Conservation (phyloP, 192 early-diverging fungal genomes). For the Phycomyces blakesleeanus region DNA sequence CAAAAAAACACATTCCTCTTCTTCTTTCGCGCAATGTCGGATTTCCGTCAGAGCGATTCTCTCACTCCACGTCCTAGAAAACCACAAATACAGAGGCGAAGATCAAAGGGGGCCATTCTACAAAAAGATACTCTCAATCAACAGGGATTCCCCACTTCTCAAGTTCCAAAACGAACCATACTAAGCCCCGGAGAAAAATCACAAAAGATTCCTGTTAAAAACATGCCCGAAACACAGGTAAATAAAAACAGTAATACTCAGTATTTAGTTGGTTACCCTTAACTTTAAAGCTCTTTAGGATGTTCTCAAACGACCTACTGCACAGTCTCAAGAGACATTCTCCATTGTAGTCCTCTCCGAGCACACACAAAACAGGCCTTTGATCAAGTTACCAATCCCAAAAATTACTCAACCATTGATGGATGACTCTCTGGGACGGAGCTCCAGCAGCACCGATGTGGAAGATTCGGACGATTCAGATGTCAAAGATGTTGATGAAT, state of each 20-base stretch:
- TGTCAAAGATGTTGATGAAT: conserved; percentile 11
- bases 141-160: not conserved
- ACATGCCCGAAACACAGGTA: too few species aligned
- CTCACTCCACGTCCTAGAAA: not conserved
- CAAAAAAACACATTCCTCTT: not conserved
- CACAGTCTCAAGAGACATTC: too few species aligned
- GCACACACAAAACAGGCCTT: too few species aligned
- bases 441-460: not conserved
- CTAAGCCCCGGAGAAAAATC: too few species aligned
- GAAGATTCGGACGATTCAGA: conserved; percentile 13
- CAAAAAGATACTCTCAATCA: not conserved
- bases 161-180: not conserved
- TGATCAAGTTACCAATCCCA: not conserved
- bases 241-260: too few species aligned
- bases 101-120: not conserved
- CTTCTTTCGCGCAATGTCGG: not conserved
- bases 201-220: too few species aligned
- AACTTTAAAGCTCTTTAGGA: too few species aligned
- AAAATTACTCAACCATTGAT: not conserved
- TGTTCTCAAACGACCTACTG: too few species aligned
- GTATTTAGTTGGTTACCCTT: too few species aligned
- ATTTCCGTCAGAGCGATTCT: not conserved
- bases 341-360: too few species aligned
- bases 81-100: not conserved
- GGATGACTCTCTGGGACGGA: not conserved